These are phyloP conservation scores for Pleurotus salmoneostramineus DNA, from an alignment of 768 basidiomycete genomes.

Conservation along the genomic window DNA sequence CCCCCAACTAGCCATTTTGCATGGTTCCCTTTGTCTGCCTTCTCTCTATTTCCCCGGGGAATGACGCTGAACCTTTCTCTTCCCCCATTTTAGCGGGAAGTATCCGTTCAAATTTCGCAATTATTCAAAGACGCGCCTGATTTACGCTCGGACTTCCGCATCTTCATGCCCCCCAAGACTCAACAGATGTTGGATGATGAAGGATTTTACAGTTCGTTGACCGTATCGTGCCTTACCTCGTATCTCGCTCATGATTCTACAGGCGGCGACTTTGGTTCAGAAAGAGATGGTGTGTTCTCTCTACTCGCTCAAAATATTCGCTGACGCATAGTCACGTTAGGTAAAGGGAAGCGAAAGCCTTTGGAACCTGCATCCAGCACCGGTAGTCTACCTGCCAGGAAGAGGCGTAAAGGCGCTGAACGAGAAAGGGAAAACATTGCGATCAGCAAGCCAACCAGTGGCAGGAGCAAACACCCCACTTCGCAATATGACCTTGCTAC, in stretches of 20 bases:
- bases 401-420: conserved; percentile 59
- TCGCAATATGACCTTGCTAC: conserved; percentile 34
- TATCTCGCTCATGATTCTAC: neutral
- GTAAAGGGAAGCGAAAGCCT: conserved; percentile 37
- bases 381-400: conserved; percentile 51
- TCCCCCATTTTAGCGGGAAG: conserved; percentile 45
- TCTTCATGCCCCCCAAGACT: conserved; percentile 67
- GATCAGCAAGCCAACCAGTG: conserved; percentile 33
- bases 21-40: neutral
- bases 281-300: neutral
- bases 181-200: conserved; percentile 48
- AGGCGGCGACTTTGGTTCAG: neutral
- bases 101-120: conserved; percentile 61
- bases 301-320: too few relatives aligned
- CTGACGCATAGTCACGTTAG: conserved; percentile 14
- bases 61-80: neutral
- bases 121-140: conserved; percentile 78
- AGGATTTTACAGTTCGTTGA: conserved; percentile 13
- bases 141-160: conserved; percentile 65
- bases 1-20: too few relatives aligned
- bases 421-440: conserved; percentile 25
- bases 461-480: conserved; percentile 30
- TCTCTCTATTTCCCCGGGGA: neutral
- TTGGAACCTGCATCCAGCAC: conserved; percentile 30
- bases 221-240: neutral